Evolutionary conservation across 176 grass and related monocot genomes (phyloP).

Genomic region (Typha latifolia): DNA sequence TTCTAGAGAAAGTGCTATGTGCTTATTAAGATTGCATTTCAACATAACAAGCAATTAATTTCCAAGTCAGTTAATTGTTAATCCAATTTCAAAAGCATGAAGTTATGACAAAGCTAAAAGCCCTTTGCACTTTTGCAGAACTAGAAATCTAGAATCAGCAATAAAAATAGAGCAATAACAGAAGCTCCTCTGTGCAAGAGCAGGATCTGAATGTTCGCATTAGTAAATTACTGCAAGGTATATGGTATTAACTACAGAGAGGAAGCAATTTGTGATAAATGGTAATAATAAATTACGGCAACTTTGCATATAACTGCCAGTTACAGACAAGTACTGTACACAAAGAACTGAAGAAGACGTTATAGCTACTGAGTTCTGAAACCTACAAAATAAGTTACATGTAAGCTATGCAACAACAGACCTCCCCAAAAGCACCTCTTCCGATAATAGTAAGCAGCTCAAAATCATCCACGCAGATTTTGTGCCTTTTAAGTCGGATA

Average conservation of each 20-base stretch:
- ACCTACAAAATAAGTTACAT: background rate
- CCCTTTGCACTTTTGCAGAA: background rate
- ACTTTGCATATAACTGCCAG: no score
- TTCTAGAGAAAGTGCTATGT: no score
- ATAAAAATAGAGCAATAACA: no score
- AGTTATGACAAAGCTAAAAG: background rate
- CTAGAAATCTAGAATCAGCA: background rate
- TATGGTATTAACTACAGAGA: no score
- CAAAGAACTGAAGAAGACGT: no score
- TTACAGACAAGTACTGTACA: no score
- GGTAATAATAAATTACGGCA: no score
- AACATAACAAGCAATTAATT: no score
- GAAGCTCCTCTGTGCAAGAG: background rate
- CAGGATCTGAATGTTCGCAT: background rate
- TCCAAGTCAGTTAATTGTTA: background rate
- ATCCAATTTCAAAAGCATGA: background rate
- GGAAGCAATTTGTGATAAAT: no score
- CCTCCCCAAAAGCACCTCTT: conserved; percentile 99
- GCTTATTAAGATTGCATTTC: no score
- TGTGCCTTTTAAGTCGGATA: conserved; percentile 97
- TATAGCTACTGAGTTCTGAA: background rate
- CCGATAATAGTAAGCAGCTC: conserved; percentile 96
- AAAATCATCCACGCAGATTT: conserved; percentile 99
- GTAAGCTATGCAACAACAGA: conserved; percentile 25
- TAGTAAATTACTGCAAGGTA: no score